phyloP scores from a whole-genome alignment of 768 basidiomycete species.

The Psilocybe subaeruginosa region DNA sequence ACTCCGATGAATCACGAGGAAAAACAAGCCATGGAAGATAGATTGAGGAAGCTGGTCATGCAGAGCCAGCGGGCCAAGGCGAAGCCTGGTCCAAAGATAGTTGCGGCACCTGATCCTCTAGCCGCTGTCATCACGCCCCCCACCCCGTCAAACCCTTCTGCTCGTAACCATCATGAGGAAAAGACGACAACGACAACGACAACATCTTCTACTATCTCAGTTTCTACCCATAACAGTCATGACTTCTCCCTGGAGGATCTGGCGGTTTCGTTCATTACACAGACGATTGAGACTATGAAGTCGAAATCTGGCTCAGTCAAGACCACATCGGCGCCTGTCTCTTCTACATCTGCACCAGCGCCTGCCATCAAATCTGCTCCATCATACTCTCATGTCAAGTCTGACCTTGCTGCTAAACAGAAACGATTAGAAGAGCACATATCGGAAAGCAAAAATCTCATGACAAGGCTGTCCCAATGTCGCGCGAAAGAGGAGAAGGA shows the following conservation, averaged over 20 bases:
- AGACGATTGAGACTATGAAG: constrained; percentile 52
- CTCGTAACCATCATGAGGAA: not conserved
- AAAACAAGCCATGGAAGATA: constrained; percentile 45
- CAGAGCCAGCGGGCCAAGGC: constrained; percentile 36
- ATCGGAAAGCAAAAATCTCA: constrained; percentile 52
- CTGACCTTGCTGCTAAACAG: constrained; percentile 50
- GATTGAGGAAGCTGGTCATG: constrained; percentile 39
- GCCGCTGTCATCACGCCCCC: not conserved
- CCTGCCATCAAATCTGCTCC: not conserved
- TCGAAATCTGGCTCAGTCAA: constrained; percentile 22
- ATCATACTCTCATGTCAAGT: constrained; percentile 10
- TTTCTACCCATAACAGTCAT: constrained; percentile 11
- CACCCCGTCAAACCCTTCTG: not conserved
- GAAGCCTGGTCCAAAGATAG: constrained; percentile 14
- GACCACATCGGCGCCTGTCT: not conserved
- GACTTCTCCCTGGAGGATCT: constrained; percentile 51
- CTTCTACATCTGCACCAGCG: not conserved
- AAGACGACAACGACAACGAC: not conserved
- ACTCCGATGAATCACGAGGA: constrained; percentile 21
- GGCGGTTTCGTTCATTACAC: constrained; percentile 59
- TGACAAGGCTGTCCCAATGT: constrained; percentile 47
- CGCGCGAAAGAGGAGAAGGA: constrained; percentile 56
- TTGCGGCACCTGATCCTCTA: not conserved
- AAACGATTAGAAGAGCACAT: constrained; percentile 53
- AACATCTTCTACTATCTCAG: constrained; percentile 10